Percentiles rank a stretch among this genome's conserved stretches.
Evolutionary conservation across 73 alveolate genomes (phyloP).

Genomic region (Stentor coeruleus): DNA sequence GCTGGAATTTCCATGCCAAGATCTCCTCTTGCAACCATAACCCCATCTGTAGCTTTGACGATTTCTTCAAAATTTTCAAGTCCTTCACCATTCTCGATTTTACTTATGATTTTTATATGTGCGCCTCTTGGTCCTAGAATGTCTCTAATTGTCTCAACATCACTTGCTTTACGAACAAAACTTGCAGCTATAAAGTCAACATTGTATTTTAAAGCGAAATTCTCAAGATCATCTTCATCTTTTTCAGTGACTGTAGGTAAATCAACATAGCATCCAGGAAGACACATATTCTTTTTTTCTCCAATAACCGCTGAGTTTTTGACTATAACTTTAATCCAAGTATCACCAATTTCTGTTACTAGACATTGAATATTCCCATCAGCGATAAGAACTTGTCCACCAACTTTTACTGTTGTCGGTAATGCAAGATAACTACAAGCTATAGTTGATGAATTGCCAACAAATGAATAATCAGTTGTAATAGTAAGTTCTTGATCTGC

Average conservation of each 20-base stretch:
- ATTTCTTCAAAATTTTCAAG: slow-evolving; percentile 94
- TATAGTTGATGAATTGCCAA: slow-evolving; percentile 61
- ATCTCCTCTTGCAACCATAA: background rate
- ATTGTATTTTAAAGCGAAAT: slow-evolving; percentile 39
- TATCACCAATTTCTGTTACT: slow-evolving; percentile 63
- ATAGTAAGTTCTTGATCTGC: background rate
- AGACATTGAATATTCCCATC: slow-evolving; percentile 68
- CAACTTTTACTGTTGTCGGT: slow-evolving; percentile 56
- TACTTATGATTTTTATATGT: slow-evolving; percentile 80
- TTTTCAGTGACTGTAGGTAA: slow-evolving; percentile 91
- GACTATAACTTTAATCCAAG: slow-evolving; percentile 43
- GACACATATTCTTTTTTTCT: slow-evolving; percentile 77
- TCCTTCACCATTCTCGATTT: slow-evolving; percentile 98
- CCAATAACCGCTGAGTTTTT: slow-evolving; percentile 58
- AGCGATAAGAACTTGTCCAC: slow-evolving; percentile 66
- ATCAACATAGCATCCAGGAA: slow-evolving; percentile 78
- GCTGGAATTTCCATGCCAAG: background rate
- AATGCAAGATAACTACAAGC: slow-evolving; percentile 62
- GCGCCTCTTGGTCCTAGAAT: slow-evolving; percentile 86
- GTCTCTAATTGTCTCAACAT: slow-evolving; percentile 82
- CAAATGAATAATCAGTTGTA: slow-evolving; percentile 60
- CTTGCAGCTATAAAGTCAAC: slow-evolving; percentile 72
- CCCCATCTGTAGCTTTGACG: slow-evolving; percentile 44
- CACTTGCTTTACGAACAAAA: slow-evolving; percentile 53
- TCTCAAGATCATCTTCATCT: slow-evolving; percentile 93